phyloP scores from a whole-genome alignment of 225 moss, liverwort and hornwort genomes.

The Marchantia paleacea region DNA sequence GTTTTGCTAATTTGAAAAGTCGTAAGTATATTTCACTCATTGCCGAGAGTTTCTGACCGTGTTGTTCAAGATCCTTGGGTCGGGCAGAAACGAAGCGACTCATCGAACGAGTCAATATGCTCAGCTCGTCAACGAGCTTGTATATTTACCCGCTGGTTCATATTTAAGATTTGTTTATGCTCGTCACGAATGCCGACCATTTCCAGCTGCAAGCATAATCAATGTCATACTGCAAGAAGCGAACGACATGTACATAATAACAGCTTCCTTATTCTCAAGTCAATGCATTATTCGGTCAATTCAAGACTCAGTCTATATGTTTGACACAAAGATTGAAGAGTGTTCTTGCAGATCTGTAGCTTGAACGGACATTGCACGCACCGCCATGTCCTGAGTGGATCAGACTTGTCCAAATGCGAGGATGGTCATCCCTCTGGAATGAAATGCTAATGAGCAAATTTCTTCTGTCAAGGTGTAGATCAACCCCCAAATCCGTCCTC shows the following conservation, averaged over 20 bases:
- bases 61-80: not conserved
- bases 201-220: not conserved
- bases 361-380: too few species aligned
- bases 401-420: not conserved
- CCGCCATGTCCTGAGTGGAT: not conserved
- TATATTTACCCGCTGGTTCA: not conserved
- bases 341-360: not conserved
- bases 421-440: not conserved
- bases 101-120: not conserved
- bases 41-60: not conserved
- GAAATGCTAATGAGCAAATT: not conserved
- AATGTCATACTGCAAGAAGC: not conserved
- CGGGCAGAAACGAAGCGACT: not conserved
- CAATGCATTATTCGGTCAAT: not conserved
- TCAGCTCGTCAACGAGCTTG: not conserved
- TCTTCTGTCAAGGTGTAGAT: not conserved
- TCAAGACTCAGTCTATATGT: not conserved
- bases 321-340: not conserved
- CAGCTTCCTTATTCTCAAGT: not conserved
- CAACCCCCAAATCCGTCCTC: not conserved
- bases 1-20: not conserved
- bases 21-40: not conserved
- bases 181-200: not conserved
- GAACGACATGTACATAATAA: not conserved
- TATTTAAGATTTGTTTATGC: not conserved